phyloP scores from a whole-genome alignment of 345 rosid genomes.

The Lepidium sativum region DNA sequence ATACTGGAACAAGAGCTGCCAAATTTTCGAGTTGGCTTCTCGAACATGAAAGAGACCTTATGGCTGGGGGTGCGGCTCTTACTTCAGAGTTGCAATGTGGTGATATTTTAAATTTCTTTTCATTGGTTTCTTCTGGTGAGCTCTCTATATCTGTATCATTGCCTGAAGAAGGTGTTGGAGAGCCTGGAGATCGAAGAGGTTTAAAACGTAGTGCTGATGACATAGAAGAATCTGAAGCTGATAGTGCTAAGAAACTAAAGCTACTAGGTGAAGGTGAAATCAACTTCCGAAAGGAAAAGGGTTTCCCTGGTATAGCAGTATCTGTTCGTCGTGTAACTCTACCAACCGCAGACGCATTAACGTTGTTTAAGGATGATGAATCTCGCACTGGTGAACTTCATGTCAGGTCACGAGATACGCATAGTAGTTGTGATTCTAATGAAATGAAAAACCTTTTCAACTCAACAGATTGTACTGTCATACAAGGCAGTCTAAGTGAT shows the following conservation, averaged over 20 bases:
- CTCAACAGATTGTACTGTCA: slow-evolving; percentile 27
- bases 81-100: slow-evolving; percentile 83
- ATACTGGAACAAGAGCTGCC: slow-evolving; percentile 79
- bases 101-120: slow-evolving; percentile 67
- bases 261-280: slow-evolving; percentile 62
- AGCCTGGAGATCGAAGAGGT: slow-evolving; percentile 75
- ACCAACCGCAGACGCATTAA: slow-evolving; percentile 35
- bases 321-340: slow-evolving; percentile 41
- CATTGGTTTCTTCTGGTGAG: slow-evolving; percentile 71
- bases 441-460: slow-evolving; percentile 32
- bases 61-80: slow-evolving; percentile 46
- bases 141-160: slow-evolving; percentile 52
- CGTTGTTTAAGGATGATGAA: slow-evolving; percentile 41
- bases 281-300: slow-evolving; percentile 78
- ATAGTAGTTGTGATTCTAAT: slow-evolving; percentile 27
- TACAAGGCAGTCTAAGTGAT: slow-evolving; percentile 31
- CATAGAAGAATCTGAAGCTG: slow-evolving; percentile 39
- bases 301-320: slow-evolving; percentile 80
- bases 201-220: slow-evolving; percentile 62
- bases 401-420: slow-evolving; percentile 19
- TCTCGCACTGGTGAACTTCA: slow-evolving; percentile 32
- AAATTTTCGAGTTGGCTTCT: slow-evolving; percentile 64
- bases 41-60: slow-evolving; percentile 51
- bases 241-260: slow-evolving; percentile 54
- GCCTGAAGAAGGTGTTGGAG: slow-evolving; percentile 93